Evolutionary conservation across 495 filamentous ascomycete genomes (phyloP), one percentile per base, ranked within the genome.

Genomic region (Talaromyces proteolyticus): DNA sequence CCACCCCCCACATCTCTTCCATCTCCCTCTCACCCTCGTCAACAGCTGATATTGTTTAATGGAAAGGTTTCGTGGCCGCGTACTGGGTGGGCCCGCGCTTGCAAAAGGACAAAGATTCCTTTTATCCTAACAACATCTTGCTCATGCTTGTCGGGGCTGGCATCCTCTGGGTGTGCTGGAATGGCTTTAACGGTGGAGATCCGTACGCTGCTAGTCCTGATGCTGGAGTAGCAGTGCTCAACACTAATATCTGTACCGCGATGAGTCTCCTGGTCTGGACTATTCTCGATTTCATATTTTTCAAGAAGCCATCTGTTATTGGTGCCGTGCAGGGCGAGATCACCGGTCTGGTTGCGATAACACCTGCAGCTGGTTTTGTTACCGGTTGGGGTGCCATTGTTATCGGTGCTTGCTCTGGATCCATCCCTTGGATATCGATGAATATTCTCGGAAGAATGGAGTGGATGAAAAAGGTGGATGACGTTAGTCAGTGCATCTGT

Each of bases 141-240:
- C 63, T 72, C 22, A 69, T 76, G 54, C 52, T 80, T 23, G 65
- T 75, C 22, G 77, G 77, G 26, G 75, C 75, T 3, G 76, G 76
- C 23, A 75, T 80, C 29, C 68, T 80, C n/a, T 80, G 77, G 77
- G 65, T 76, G 24, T 76, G 76, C 57, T 80, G 76, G 76, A 78
- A 78, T 61, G 76, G 76, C 23, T 80, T 80, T 68, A 79, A 80
- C 49, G 76, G 76, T 37, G 77, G 77, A 52, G 77, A 79, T 57
- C 77, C 77, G 8, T 79, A 79, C 51, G 63, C 73, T 19, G 77
- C 77, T 6, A 72, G 66, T 47, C 65, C 76, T 19, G 77, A 78
- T 55, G 75, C 77, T 7, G 76, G 76, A 50, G 77, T 74, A n/a
- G 77, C 77, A 20, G 77, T 80, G 3, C 64, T 80, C 19, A 78